Conservation (phyloP, 768 basidiomycete species). For the Boletus rubescentipes region DNA sequence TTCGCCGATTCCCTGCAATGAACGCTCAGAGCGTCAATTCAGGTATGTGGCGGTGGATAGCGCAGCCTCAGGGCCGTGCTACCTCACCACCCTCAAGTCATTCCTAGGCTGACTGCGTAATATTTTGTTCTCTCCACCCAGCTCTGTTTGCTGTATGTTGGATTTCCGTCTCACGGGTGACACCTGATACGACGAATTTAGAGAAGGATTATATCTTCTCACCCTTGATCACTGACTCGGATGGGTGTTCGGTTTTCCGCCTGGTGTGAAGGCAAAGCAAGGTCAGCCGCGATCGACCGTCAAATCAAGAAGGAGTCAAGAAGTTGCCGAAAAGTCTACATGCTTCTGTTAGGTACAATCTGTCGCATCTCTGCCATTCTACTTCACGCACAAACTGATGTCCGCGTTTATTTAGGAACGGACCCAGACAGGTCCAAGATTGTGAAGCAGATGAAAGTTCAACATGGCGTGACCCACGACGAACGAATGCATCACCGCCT, state of each 20-base stretch:
- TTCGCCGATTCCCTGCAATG: too few species aligned
- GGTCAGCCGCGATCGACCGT: slow-evolving; percentile 5
- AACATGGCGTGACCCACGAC: slow-evolving; percentile 1
- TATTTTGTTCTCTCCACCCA: not conserved
- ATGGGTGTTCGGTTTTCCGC: not conserved
- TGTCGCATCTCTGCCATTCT: not conserved
- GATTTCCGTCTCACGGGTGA: not conserved
- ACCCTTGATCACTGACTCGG: not conserved
- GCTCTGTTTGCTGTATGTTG: not conserved
- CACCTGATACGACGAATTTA: not conserved
- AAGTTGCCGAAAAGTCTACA: not conserved
- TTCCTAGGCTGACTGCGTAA: not conserved
- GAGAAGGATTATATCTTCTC: not conserved
- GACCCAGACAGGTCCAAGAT: not conserved
- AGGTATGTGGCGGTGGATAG: too few species aligned
- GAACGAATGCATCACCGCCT: not conserved
- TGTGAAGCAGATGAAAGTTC: slow-evolving; percentile 2
- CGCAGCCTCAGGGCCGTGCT: too few species aligned
- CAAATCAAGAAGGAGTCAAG: slow-evolving; percentile 2
- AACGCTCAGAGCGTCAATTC: too few species aligned
- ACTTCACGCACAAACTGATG: not conserved
- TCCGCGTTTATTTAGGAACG: not conserved
- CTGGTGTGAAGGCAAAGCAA: not conserved
- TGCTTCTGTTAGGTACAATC: slow-evolving; percentile 1
- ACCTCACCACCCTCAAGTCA: too few species aligned